These are phyloP conservation scores for Pterocarpus santalinus DNA, from an alignment of 306 rosid genomes.

Conservation along the genomic window DNA sequence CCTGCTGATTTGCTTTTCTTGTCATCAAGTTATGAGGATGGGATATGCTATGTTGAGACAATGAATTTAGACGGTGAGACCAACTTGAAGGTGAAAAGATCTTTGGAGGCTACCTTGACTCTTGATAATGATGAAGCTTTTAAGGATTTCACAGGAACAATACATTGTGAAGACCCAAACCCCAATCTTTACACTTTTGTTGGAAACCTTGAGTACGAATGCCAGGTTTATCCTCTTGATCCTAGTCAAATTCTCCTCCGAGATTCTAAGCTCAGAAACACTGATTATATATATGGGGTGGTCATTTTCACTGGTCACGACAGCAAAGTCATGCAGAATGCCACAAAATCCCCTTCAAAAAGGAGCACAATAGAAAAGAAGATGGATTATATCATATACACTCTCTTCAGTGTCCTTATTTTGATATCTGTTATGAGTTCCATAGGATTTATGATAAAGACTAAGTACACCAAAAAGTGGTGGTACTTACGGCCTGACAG, in stretches of 20 bases:
- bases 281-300: slow-evolving; percentile 84
- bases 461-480: slow-evolving; percentile 60
- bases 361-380: slow-evolving; percentile 88
- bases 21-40: slow-evolving; percentile 93
- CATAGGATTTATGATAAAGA: slow-evolving; percentile 76
- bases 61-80: slow-evolving; percentile 99
- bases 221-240: slow-evolving; percentile 82
- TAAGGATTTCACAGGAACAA: slow-evolving; percentile 79
- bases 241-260: slow-evolving; percentile 93
- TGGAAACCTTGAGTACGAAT: slow-evolving; percentile 86
- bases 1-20: slow-evolving; percentile 93
- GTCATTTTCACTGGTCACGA: slow-evolving; percentile 96
- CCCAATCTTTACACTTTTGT: slow-evolving; percentile 91
- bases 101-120: slow-evolving; percentile 77
- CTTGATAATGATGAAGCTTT: slow-evolving; percentile 74
- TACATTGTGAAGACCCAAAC: slow-evolving; percentile 93
- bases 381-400: slow-evolving; percentile 92
- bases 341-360: slow-evolving; percentile 95
- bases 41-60: slow-evolving; percentile 98
- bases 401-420: slow-evolving; percentile 85
- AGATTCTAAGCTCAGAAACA: slow-evolving; percentile 97
- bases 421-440: slow-evolving; percentile 84
- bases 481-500: slow-evolving; percentile 75
- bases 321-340: slow-evolving; percentile 98
- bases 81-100: slow-evolving; percentile 92